Evolutionary conservation across 352 stramenopile genomes (phyloP).

Genomic region (Plasmopara muralis): DNA sequence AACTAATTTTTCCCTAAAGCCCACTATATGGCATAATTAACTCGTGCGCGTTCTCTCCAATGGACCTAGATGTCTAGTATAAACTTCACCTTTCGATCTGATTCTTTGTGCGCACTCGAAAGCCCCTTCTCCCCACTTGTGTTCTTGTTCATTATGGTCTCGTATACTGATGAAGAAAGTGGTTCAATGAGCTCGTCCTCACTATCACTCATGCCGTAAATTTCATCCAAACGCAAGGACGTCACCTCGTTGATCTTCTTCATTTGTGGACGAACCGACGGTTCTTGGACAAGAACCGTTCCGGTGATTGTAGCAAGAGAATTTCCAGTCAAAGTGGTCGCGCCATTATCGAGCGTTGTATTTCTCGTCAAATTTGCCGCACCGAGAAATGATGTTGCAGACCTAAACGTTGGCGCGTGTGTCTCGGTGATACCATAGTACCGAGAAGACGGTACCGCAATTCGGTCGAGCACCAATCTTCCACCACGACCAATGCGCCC

Average conservation of each 20-base stretch:
- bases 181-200: conserved; percentile 73
- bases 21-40: neutral
- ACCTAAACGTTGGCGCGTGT: conserved; percentile 37
- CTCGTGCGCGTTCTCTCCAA: neutral
- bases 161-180: conserved; percentile 48
- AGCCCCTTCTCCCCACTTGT: conserved; percentile 19
- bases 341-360: conserved; percentile 7
- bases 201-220: conserved; percentile 82
- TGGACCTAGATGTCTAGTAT: conserved; percentile 35
- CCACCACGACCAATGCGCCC: conserved; percentile 67
- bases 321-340: conserved; percentile 3
- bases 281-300: conserved; percentile 60
- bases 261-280: conserved; percentile 39
- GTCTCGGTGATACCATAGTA: conserved; percentile 52
- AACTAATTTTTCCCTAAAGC: neutral
- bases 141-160: conserved; percentile 35
- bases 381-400: conserved; percentile 1
- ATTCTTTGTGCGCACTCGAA: conserved; percentile 13
- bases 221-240: conserved; percentile 58
- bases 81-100: conserved; percentile 55
- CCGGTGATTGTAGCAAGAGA: conserved; percentile 29
- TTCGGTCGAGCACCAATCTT: conserved; percentile 66
- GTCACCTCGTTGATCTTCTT: conserved; percentile 51
- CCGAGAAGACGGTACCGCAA: conserved; percentile 43
- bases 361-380: neutral